Evolutionary conservation across 108 stramenopile species (phyloP), one percentile per base, ranked within the genome.

Genomic region (Nitzschia sp.): DNA sequence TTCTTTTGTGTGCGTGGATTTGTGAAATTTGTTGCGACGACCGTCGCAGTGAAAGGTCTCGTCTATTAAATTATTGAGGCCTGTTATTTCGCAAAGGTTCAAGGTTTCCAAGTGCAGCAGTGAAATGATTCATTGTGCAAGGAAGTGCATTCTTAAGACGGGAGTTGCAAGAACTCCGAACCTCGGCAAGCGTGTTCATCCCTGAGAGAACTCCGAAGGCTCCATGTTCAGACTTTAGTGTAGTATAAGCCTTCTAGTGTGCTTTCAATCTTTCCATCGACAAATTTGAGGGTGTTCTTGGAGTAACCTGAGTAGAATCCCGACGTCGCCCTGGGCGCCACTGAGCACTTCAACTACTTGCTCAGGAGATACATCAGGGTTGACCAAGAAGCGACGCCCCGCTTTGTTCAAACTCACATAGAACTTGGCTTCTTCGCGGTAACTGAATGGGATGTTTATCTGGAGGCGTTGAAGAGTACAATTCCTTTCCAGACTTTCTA

Each of bases 1-100:
- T 72, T 44, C 53, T 72, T 64, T 55, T 63, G 24, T 72, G 71
- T 37, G 71, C 64, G 15, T 72, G 71, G 37, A 53, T 72, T 3
- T 72, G 57, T 26, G 71, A 72, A 43, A 72, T 72, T 8, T 72
- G 71, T 50, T 72, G 71, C 34, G 71, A 57, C 20, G 63, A 72
- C 14, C 61, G 29, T 10, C 29, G 58, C 48, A 63, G 71, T 24
- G 62, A 48, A 48, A 15, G 46, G 17, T 17, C 19, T 8, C 53
- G 22, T 20, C 53, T 25, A 20, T 25, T 55, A 20, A 20, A 20
- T 20, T 55, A 55, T 20, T 55, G 21, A 55, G 5, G 12, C 20
- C 1, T 6, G 3, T 48, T 15, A 34, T 34, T n/a, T 34, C 29
- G 29, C 29, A 34, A 34, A 34, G 29, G 29, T 3, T 34, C 29